phyloP scores from a whole-genome alignment of 805 yeast species.

The Nakazawaea sp. region DNA sequence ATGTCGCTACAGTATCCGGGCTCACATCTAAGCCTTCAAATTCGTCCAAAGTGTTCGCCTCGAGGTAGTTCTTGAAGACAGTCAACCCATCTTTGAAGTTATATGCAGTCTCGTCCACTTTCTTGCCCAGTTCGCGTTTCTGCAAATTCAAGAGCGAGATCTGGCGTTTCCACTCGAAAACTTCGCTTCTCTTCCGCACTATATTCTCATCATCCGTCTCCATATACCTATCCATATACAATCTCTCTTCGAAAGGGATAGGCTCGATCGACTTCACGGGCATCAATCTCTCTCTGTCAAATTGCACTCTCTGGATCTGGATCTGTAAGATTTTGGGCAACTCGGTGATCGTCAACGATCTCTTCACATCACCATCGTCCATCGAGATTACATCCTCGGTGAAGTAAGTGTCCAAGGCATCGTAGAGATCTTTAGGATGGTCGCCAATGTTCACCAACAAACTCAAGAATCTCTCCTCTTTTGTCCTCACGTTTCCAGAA shows the following conservation, averaged over 20 bases:
- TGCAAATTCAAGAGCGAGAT: slow-evolving; percentile 36
- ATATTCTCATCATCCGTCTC: slow-evolving; percentile 58
- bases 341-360: slow-evolving; percentile 63
- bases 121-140: slow-evolving; percentile 32
- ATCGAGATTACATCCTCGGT: slow-evolving; percentile 63
- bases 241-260: slow-evolving; percentile 66
- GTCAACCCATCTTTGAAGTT: slow-evolving; percentile 45
- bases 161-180: slow-evolving; percentile 56
- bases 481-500: slow-evolving; percentile 35
- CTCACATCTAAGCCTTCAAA: slow-evolving; percentile 36
- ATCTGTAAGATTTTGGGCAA: slow-evolving; percentile 82
- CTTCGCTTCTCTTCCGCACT: slow-evolving; percentile 45
- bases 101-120: slow-evolving; percentile 40
- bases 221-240: slow-evolving; percentile 85
- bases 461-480: slow-evolving; percentile 71
- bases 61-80: slow-evolving; percentile 51
- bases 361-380: slow-evolving; percentile 67
- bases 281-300: slow-evolving; percentile 63
- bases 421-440: slow-evolving; percentile 84
- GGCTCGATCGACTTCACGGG: slow-evolving; percentile 82
- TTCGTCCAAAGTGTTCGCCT: slow-evolving; percentile 30
- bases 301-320: slow-evolving; percentile 91
- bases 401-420: slow-evolving; percentile 81
- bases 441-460: slow-evolving; percentile 81
- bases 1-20: slow-evolving; percentile 34